These are phyloP conservation scores for Erodium moschatum DNA, from an alignment of 441 rosid species.

Conservation along the genomic window DNA sequence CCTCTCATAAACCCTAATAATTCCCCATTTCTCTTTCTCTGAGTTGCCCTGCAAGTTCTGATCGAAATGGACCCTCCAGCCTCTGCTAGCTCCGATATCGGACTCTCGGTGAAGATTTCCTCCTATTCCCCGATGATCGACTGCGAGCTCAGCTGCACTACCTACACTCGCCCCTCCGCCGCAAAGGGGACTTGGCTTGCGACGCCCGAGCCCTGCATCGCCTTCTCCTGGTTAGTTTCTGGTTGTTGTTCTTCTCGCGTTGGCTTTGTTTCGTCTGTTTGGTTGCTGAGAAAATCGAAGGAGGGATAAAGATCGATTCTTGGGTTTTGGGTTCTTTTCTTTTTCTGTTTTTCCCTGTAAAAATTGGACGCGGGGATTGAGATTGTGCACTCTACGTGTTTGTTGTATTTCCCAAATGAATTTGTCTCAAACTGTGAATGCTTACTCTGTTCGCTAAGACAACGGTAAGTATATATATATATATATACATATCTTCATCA, in stretches of 20 bases:
- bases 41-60: not conserved
- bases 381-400: not conserved
- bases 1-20: not conserved
- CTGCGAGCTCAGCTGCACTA: not conserved
- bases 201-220: constrained; percentile 4
- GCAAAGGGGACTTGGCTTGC: not conserved
- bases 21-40: not conserved
- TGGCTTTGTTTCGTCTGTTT: not conserved
- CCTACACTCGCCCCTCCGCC: not conserved
- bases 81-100: not conserved
- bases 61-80: not conserved
- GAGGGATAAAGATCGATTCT: constrained; percentile 3
- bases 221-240: constrained; percentile 12
- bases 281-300: not conserved
- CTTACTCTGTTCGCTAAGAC: not conserved
- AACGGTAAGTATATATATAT: not conserved
- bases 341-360: too few relatives aligned
- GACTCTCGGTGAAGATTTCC: not conserved
- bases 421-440: not conserved
- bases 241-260: not conserved
- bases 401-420: not conserved
- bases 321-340: constrained; percentile 4
- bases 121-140: constrained; percentile 13
- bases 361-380: too few relatives aligned
- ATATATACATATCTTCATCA: not conserved